A percentile compares a stretch with the other conserved stretches of the same genome.
phyloP scores from a whole-genome alignment of 257 asterid species.

The Capsicum baccatum region DNA sequence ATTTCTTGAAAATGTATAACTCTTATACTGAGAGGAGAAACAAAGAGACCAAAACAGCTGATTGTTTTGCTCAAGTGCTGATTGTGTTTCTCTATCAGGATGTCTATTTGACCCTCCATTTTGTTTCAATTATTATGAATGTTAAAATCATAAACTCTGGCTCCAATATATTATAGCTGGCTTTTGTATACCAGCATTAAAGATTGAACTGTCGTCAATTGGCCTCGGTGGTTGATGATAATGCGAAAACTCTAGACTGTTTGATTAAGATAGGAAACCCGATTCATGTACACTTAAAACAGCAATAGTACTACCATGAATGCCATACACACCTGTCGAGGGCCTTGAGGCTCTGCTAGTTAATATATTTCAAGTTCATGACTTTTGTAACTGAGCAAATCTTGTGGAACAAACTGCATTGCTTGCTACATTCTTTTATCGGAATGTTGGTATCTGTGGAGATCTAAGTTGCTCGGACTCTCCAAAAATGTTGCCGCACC shows the following conservation, averaged over 20 bases:
- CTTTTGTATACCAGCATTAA: background rate
- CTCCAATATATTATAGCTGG: background rate
- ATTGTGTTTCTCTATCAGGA: background rate
- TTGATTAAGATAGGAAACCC: background rate
- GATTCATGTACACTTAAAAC: background rate
- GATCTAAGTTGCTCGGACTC: too few species aligned
- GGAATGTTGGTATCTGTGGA: background rate
- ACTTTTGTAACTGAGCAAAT: background rate
- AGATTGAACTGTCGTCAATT: background rate
- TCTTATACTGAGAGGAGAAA: slow-evolving; percentile 15
- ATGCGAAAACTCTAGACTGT: background rate
- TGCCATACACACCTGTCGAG: background rate
- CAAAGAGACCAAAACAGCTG: slow-evolving; percentile 3
- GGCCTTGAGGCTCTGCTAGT: background rate
- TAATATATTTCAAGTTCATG: background rate
- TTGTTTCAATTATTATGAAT: slow-evolving; percentile 12
- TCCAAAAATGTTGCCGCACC: too few species aligned
- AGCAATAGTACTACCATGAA: background rate
- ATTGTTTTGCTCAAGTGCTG: background rate
- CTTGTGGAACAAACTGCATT: slow-evolving; percentile 6
- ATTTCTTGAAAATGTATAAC: background rate
- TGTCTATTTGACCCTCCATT: slow-evolving; percentile 15
- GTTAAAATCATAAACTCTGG: background rate
- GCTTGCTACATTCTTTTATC: background rate
- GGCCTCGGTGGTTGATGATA: slow-evolving; percentile 2